These are phyloP conservation scores for Penicillium parvum DNA, from an alignment of 495 filamentous ascomycete genomes.

Conservation along the genomic window DNA sequence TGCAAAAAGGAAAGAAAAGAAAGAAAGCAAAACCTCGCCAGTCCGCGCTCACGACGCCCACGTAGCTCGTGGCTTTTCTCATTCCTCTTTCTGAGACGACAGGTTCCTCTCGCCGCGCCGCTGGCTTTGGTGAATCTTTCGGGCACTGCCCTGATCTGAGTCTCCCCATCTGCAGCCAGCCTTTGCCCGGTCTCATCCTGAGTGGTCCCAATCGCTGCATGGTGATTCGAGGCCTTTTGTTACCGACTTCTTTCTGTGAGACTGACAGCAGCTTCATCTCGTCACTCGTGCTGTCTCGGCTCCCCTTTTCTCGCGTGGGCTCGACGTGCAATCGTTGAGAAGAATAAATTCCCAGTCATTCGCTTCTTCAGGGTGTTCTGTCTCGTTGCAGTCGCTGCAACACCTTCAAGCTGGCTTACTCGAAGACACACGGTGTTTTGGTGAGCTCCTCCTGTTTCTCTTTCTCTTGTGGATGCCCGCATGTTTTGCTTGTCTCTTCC, in stretches of 20 bases:
- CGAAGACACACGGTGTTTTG: slow-evolving; percentile 48
- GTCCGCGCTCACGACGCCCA: slow-evolving; percentile 13
- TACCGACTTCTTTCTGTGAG: slow-evolving; percentile 26
- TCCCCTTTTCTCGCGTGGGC: slow-evolving; percentile 23
- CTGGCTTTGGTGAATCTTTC: slow-evolving; percentile 23
- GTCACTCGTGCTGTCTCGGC: slow-evolving; percentile 46
- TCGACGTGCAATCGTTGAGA: slow-evolving; percentile 37
- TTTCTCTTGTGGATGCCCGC: slow-evolving; percentile 21
- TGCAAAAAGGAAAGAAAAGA: slow-evolving; percentile 13
- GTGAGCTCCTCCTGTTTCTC: slow-evolving; percentile 37
- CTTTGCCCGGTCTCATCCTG: slow-evolving; percentile 29
- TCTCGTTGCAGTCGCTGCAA: slow-evolving; percentile 48
- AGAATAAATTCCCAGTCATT: slow-evolving; percentile 48
- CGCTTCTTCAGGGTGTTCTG: slow-evolving; percentile 41
- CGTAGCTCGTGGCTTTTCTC: not conserved
- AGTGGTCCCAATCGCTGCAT: slow-evolving; percentile 25
- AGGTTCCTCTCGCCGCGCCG: slow-evolving; percentile 9
- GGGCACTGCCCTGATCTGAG: slow-evolving; percentile 23
- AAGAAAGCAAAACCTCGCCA: slow-evolving; percentile 28
- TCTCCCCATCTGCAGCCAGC: slow-evolving; percentile 37
- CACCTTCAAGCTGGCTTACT: slow-evolving; percentile 53
- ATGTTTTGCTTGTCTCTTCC: slow-evolving; percentile 15
- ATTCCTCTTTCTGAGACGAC: slow-evolving; percentile 15
- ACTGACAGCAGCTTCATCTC: slow-evolving; percentile 37
- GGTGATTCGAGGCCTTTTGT: slow-evolving; percentile 36